A percentile compares a stretch with the other conserved stretches of the same genome.
These are phyloP conservation scores for Candida patagonica DNA, from an alignment of 805 yeast species.

Conservation along the genomic window DNA sequence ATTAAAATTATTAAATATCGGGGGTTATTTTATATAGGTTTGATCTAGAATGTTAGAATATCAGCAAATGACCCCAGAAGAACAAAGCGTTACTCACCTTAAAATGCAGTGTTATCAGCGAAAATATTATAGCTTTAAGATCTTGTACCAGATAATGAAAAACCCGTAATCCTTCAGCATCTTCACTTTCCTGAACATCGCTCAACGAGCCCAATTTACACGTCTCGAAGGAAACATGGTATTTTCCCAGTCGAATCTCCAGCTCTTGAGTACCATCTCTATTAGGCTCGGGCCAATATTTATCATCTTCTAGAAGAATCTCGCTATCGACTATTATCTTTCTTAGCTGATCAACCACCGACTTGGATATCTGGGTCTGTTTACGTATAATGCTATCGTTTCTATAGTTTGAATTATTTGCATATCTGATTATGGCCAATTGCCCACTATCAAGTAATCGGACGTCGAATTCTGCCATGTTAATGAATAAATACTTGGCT, in stretches of 20 bases:
- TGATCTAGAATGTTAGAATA: not conserved
- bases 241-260: conserved; percentile 31
- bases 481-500: not conserved
- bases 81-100: conserved; percentile 23
- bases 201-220: conserved; percentile 32
- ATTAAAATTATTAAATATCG: too few relatives aligned
- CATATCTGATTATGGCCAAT: conserved; percentile 31
- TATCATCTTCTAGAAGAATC: conserved; percentile 33
- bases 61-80: not conserved
- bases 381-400: conserved; percentile 35
- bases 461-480: conserved; percentile 28
- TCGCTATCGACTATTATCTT: conserved; percentile 32
- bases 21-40: not conserved
- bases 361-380: conserved; percentile 28
- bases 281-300: conserved; percentile 34
- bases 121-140: conserved; percentile 35
- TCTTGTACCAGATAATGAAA: conserved; percentile 38
- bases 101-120: conserved; percentile 35
- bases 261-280: conserved; percentile 36
- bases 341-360: conserved; percentile 30
- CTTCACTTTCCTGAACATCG: conserved; percentile 33
- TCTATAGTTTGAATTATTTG: conserved; percentile 39
- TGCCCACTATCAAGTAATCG: conserved; percentile 23
- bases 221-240: conserved; percentile 30
- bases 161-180: conserved; percentile 37